phyloP scores from a whole-genome alignment of 2,329 filamentous ascomycete genomes.

The Cordyceps tenuipes region DNA sequence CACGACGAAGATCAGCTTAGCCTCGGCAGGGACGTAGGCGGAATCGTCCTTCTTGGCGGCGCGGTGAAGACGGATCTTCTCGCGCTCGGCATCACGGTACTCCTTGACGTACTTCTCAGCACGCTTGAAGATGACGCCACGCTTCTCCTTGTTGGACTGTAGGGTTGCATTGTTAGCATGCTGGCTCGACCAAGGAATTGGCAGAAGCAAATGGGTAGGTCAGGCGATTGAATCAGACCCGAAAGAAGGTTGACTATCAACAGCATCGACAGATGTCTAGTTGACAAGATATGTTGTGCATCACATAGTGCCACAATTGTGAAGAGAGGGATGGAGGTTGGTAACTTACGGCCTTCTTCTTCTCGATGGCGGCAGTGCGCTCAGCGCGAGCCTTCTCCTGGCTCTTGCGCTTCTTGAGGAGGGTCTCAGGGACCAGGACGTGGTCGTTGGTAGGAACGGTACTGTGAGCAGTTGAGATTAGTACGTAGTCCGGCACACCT shows the following conservation, averaged over 20 bases:
- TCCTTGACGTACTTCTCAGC: conserved; percentile 99
- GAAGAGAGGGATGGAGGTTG: conserved; percentile 12
- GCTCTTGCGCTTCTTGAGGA: conserved; percentile 99
- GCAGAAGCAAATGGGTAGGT: conserved; percentile 16
- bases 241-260: conserved; percentile 99
- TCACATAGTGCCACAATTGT: conserved; percentile 49
- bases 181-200: neutral
- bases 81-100: conserved; percentile 96
- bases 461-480: conserved; percentile 64
- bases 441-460: conserved; percentile 90
- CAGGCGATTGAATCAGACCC: conserved; percentile 67
- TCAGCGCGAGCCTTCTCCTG: conserved; percentile 98
- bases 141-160: conserved; percentile 98
- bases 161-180: conserved; percentile 29
- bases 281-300: conserved; percentile 80
- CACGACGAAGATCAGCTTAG: conserved; percentile 94
- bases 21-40: conserved; percentile 90
- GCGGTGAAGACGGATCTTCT: conserved; percentile 91
- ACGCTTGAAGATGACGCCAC: conserved; percentile 97
- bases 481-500: conserved; percentile 64
- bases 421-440: conserved; percentile 96
- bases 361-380: conserved; percentile 67
- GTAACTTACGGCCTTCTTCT: conserved; percentile 78
- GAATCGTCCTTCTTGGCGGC: conserved; percentile 85
- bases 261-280: conserved; percentile 97